Evolutionary conservation across 495 filamentous ascomycete species (phyloP).

Genomic region (Neurospora sp.): DNA sequence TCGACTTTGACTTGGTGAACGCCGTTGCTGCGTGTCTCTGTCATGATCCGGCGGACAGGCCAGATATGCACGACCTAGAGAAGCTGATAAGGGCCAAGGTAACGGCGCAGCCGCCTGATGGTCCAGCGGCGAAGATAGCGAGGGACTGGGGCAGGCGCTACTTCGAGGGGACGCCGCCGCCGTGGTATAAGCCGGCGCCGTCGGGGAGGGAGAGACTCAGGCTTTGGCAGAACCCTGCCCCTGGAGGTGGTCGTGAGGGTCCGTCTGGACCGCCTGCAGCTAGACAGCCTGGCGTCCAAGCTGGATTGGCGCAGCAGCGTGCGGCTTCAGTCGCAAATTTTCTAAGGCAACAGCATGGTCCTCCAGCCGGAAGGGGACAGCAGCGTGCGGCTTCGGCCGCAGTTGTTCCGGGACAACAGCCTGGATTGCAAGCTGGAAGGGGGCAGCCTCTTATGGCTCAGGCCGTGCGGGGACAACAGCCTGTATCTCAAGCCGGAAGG

Average conservation of each 20-base stretch:
- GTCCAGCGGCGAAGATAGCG: not conserved
- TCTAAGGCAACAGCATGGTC: not conserved
- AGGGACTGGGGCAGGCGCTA: not conserved
- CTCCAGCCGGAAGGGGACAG: not conserved
- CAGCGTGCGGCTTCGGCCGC: not conserved
- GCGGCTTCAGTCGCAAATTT: not conserved
- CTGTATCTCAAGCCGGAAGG: not conserved
- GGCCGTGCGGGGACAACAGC: not conserved
- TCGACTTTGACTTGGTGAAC: slow-evolving; percentile 2
- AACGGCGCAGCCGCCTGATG: not conserved
- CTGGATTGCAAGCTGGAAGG: not conserved
- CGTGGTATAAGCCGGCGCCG: not conserved
- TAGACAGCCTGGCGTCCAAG: not conserved
- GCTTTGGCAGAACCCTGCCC: not conserved
- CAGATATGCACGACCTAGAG: not conserved
- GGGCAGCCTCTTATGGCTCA: not conserved
- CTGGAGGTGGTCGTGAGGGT: not conserved
- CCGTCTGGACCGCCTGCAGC: not conserved
- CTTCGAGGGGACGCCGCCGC: not conserved
- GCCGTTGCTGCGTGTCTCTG: not conserved
- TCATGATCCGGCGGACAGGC: not conserved
- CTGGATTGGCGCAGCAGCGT: not conserved
- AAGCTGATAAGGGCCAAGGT: not conserved
- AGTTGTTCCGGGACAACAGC: not conserved
- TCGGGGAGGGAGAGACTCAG: not conserved